Evolutionary conservation across 2,329 filamentous ascomycete species (phyloP), one percentile per base, ranked within the genome.

Genomic region (Nemania sp.): DNA sequence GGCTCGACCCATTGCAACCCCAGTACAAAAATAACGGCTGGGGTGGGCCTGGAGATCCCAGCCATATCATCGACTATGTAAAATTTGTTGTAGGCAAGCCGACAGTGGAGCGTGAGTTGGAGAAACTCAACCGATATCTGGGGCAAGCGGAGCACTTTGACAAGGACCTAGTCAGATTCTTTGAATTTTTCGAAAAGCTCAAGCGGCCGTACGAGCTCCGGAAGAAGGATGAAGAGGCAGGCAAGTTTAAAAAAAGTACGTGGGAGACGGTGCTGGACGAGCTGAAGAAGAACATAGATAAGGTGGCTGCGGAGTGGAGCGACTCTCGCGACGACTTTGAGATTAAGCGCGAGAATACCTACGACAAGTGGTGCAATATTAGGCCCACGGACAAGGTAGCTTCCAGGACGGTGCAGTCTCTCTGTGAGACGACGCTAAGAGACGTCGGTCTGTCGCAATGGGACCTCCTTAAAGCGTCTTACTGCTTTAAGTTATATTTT

Each of bases 51-150:
- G 62, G 70, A 10, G 64, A 77, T 20, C 72, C 77, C 0, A 76
- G 72, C 1, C 87, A 92, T 64, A 86, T 92, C 3, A 82, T 91
- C 5, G 91, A 93, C 73, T 82, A 84, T 43, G 79, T 93, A 7
- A 89, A 87, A 69, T 90, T 89, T 20, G 69, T 77, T 0, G 80
- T 89, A 1, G 85, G 88, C 0, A 77, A 83, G 13, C 77, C 79
- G 0, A 76, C 77, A 0, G 80, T 88, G 10, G 75, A 80, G 0
- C 51, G 64, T 0, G 81, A 82, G 26, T 71, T 85, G 1, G 69
- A 67, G 1, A 73, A 72, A 0, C 78, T 88, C 11, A 56, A 78
- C 5, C 38, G 73, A 0, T 70, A 70, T 6, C 72, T 80, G 15
- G 41, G 73, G 3, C 10, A 66, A 29, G 65, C 70, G 0, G 61